phyloP scores from a whole-genome alignment of 371 early-diverging fungal genomes.

The Parasitella parasitica region DNA sequence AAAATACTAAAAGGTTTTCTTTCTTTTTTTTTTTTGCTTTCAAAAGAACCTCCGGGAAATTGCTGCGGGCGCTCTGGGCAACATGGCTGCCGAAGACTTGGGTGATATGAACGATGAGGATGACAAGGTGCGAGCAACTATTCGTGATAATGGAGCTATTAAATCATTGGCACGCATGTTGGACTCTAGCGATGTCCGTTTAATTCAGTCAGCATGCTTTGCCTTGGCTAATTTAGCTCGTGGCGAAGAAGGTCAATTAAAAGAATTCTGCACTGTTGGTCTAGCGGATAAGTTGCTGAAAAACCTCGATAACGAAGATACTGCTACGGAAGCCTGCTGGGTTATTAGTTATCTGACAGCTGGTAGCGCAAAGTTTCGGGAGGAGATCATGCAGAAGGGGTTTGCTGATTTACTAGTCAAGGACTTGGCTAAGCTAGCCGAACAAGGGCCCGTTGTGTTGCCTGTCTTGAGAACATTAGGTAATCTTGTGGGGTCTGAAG shows the following conservation, averaged over 20 bases:
- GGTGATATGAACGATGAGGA: slow-evolving; percentile 74
- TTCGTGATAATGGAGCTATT: slow-evolving; percentile 62
- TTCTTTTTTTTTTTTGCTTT: neutral
- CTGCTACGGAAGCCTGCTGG: slow-evolving; percentile 73
- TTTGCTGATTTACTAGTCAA: slow-evolving; percentile 40
- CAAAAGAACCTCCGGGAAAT: slow-evolving; percentile 33
- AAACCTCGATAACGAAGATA: slow-evolving; percentile 28
- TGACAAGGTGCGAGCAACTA: slow-evolving; percentile 53
- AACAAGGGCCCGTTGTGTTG: slow-evolving; percentile 47
- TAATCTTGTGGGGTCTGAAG: slow-evolving; percentile 59
- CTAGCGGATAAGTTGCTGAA: slow-evolving; percentile 16
- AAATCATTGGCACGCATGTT: slow-evolving; percentile 57
- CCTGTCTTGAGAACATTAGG: slow-evolving; percentile 70
- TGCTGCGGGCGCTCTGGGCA: slow-evolving; percentile 59
- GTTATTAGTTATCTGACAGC: slow-evolving; percentile 70
- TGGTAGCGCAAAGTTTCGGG: slow-evolving; percentile 52
- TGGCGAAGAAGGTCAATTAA: slow-evolving; percentile 49
- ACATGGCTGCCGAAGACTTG: slow-evolving; percentile 75
- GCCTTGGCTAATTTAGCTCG: slow-evolving; percentile 76
- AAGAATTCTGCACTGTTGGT: slow-evolving; percentile 11
- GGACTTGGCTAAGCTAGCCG: slow-evolving; percentile 13
- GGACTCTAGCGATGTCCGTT: slow-evolving; percentile 32
- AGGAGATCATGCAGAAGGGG: slow-evolving; percentile 47
- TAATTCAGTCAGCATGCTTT: slow-evolving; percentile 76
- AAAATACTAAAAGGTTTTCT: slow-evolving; percentile 1